Percentiles rank a stretch among this genome's conserved stretches.
phyloP scores from a whole-genome alignment of 1,284 basidiomycete genomes.

The Puccinia novopanici region DNA sequence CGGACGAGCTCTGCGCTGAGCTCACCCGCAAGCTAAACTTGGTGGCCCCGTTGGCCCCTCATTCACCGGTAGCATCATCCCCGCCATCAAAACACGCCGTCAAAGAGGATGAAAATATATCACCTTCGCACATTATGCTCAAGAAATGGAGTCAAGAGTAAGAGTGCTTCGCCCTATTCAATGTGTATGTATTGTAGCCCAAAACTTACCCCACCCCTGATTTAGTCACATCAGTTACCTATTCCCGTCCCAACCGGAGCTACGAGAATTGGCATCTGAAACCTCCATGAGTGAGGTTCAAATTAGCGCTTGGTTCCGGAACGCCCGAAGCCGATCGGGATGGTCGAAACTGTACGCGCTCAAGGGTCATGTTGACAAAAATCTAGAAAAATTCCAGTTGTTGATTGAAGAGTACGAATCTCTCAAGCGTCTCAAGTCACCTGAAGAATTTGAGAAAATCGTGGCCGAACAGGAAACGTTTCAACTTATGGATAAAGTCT shows the following conservation, averaged over 20 bases:
- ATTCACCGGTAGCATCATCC: background rate
- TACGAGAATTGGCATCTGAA: constrained; percentile 6
- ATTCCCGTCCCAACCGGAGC: constrained; percentile 1
- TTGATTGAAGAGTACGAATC: constrained; percentile 24
- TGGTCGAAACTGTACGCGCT: constrained; percentile 44
- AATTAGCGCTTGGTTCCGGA: constrained; percentile 34
- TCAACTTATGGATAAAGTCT: constrained; percentile 29
- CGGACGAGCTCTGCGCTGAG: background rate
- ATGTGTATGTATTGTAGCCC: background rate
- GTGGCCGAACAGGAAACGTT: background rate
- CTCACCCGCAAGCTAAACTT: background rate
- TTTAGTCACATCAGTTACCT: constrained; percentile 38
- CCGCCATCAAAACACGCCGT: background rate
- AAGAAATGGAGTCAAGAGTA: constrained; percentile 32
- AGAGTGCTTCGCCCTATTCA: background rate
- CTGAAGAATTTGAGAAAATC: background rate
- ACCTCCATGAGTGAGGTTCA: background rate
- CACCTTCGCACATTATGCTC: background rate
- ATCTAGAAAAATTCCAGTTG: constrained; percentile 6
- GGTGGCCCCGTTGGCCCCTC: background rate
- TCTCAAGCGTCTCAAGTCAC: background rate
- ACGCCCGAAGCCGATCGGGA: constrained; percentile 34
- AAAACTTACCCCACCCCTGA: background rate
- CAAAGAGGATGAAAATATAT: background rate
- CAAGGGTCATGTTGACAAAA: constrained; percentile 3